These are phyloP conservation scores for Fusarium papillatum DNA, from an alignment of 2,329 filamentous ascomycete species.

Conservation along the genomic window DNA sequence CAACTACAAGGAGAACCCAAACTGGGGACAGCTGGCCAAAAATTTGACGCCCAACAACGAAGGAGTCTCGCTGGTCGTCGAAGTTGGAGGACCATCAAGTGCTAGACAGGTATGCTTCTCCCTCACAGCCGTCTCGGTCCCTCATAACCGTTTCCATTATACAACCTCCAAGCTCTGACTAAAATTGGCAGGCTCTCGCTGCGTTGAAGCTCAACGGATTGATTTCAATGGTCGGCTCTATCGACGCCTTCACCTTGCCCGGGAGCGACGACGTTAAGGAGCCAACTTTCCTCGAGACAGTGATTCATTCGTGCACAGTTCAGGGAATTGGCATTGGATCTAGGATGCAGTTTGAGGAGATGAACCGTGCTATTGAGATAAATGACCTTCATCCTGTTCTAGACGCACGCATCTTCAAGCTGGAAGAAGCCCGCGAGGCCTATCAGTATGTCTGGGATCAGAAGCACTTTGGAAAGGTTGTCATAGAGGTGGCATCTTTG, in stretches of 20 bases:
- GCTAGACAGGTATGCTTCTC: neutral
- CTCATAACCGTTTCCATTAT: neutral
- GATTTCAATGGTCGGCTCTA: neutral
- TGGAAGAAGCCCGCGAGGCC: neutral
- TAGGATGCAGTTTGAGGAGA: neutral
- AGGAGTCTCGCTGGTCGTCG: neutral
- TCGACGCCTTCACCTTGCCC: neutral
- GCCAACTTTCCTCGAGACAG: neutral
- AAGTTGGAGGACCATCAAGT: neutral
- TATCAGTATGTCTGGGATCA: neutral
- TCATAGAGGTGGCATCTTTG: neutral
- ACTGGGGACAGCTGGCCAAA: neutral
- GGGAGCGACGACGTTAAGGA: neutral
- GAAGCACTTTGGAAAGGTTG: neutral
- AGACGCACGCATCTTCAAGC: neutral
- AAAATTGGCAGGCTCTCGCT: neutral
- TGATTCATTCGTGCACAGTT: neutral
- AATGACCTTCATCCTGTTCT: neutral
- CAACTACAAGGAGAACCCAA: neutral
- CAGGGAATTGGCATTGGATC: neutral
- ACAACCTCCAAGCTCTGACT: neutral
- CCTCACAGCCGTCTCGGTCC: fast-evolving
- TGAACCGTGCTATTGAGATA: neutral
- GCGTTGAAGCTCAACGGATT: neutral
- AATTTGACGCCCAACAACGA: neutral